Conservation (phyloP, 306 rosid species). For the Canavalia ensiformis region DNA sequence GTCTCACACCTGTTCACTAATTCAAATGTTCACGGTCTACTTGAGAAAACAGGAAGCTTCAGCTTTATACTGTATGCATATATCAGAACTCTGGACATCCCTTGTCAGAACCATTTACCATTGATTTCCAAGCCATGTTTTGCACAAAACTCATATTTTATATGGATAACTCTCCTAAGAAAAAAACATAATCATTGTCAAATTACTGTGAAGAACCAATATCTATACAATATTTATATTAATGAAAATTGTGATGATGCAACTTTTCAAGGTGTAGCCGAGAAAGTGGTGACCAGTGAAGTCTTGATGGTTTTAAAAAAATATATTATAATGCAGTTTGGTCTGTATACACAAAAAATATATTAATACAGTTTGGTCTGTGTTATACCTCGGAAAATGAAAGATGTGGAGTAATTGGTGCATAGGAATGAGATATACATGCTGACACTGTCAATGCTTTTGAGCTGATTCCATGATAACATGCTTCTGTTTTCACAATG, state of each 20-base stretch:
- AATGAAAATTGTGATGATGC: constrained; percentile 40
- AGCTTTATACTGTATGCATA: background rate
- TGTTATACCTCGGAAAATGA: constrained; percentile 40
- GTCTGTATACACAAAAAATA: background rate
- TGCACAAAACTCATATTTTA: constrained; percentile 4
- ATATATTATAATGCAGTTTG: background rate
- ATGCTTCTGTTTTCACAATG: constrained; percentile 22
- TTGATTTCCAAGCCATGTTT: constrained; percentile 33
- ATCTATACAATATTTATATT: constrained; percentile 10
- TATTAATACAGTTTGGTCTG: constrained; percentile 1
- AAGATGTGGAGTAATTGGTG: constrained; percentile 28
- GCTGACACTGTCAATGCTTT: background rate
- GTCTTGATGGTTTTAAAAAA: background rate
- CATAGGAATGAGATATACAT: constrained; percentile 26
- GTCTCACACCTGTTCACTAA: constrained; percentile 2
- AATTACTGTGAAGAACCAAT: background rate
- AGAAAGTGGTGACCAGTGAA: constrained; percentile 9
- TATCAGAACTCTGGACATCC: constrained; percentile 23
- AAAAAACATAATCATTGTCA: constrained; percentile 38
- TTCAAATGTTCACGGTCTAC: constrained; percentile 34
- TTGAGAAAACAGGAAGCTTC: constrained; percentile 31
- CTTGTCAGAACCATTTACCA: constrained; percentile 24
- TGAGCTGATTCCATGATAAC: background rate
- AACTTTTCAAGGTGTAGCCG: constrained; percentile 43
- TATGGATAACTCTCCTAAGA: background rate